Evolutionary conservation across 2,329 filamentous ascomycete genomes (phyloP), one percentile per base, ranked within the genome.

Genomic region (Fusarium multiceps): DNA sequence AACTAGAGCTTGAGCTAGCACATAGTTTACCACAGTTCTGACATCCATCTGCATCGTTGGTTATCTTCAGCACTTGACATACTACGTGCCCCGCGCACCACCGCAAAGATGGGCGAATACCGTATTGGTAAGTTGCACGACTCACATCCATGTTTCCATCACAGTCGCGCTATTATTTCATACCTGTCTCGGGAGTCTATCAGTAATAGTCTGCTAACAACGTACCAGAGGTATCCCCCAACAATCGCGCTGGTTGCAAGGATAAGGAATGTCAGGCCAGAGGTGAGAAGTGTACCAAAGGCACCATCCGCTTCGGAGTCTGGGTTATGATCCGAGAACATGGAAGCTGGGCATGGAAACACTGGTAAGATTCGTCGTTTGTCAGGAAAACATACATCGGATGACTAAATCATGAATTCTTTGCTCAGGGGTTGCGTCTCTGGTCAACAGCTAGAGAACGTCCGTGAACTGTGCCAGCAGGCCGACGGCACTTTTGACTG

Each of bases 201-300:
- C 41, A 45, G 37, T 54, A 55, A 28, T 46, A 48, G 62, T 41
- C 70, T 55, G 32, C 63, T 72, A 43, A 72, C 57, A 32, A 32
- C 49, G 20, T 27, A 30, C n/a, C 75, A 97, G 94, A 97, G 79
- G 72, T 91, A 32, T 88, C 92, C n/a, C 81, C 84, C 47, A 91
- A 87, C 77, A 88, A 86, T 74, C 91, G 94, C 62, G 93, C 94
- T 55, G 88, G 83, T 53, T 98, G 94, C 82, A 86, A 90, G 68
- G 90, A 90, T 76, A 84, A 83, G 7, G 84, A 89, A 68, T 98
- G 95, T 85, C 94, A 94, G 98, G 95, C 85, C 94, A 94, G 80
- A 85, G 91, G 4, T 2, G 77, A 86, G 75, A 97, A 97, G 81
- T 93, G 97, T 76, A 72, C 75, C 27, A 97, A 97, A 82, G 93